A percentile compares a stretch with the other conserved stretches of the same genome.
phyloP scores from a whole-genome alignment of 768 basidiomycete genomes.

The Tubosaeta sp. region DNA sequence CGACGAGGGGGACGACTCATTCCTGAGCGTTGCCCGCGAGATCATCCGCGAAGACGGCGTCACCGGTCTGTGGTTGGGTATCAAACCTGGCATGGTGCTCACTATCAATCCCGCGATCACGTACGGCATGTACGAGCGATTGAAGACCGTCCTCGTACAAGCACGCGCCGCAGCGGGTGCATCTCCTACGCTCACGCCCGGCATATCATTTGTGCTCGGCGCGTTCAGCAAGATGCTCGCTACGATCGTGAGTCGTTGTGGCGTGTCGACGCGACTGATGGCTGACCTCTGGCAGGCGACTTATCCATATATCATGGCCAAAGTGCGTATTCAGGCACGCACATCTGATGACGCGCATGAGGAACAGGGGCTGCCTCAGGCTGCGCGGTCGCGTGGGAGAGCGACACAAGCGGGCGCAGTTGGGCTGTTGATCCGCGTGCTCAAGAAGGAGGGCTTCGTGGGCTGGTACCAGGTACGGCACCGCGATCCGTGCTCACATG shows the following conservation, averaged over 20 bases:
- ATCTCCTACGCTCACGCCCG: conserved; percentile 65
- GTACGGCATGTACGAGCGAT: conserved; percentile 89
- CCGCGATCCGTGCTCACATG: conserved; percentile 18
- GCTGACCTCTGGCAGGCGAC: conserved; percentile 57
- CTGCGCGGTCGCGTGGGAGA: conserved; percentile 13
- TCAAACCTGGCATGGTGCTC: conserved; percentile 89
- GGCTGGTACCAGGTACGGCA: conserved; percentile 91
- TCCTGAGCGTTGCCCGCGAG: conserved; percentile 75
- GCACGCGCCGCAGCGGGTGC: conserved; percentile 44
- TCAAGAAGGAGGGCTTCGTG: conserved; percentile 70
- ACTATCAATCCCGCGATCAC: conserved; percentile 98
- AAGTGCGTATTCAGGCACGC: conserved; percentile 91
- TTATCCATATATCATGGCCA: conserved; percentile 95
- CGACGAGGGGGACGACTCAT: conserved; percentile 55
- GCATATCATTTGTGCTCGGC: conserved; percentile 79
- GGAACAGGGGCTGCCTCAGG: conserved; percentile 19
- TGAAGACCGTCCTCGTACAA: conserved; percentile 70
- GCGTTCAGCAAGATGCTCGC: conserved; percentile 93
- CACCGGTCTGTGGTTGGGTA: conserved; percentile 86
- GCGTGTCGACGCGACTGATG: not conserved
- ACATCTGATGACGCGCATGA: conserved; percentile 45
- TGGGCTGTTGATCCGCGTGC: conserved; percentile 67
- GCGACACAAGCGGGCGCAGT: conserved; percentile 67
- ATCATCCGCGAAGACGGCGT: conserved; percentile 89
- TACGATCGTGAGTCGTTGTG: conserved; percentile 63